Base-by-base conservation (phyloP, 495 filamentous ascomycete species). In the Penicillium antarcticum region DNA sequence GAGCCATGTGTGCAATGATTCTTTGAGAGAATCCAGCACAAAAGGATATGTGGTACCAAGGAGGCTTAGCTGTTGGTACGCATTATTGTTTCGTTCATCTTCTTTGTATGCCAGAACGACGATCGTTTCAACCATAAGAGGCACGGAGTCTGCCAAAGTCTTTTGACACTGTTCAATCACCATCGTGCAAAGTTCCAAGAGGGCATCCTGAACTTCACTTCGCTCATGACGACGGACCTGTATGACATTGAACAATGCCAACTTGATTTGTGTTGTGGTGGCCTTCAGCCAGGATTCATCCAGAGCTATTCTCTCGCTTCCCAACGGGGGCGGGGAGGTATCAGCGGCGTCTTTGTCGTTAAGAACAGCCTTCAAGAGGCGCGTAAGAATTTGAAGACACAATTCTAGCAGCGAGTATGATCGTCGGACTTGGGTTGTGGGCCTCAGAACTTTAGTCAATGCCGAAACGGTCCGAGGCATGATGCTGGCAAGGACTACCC, bases 391-490 rank as follows among this genome's bases (percentile, higher is more conserved):
- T 4, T 78, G 69, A 13, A 97, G 66, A 18, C 81, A 84, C 18
- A 59, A 64, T 4, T 82, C 70, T 7, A 97, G 70, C 1, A 92
- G 74, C 53, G 73, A 81, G 52, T 79, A 85, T 43, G 85, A 81
- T 14, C 81, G 76, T 49, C 85, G 86, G 49, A 74, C 71, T 46
- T 83, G 80, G 6, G 80, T 82, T 1, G 81, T 84, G 0, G 86
- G 83, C 23, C 84, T 85, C 29, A 97, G 68, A 13, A 87, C 72
- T 66, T 85, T 91, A 10, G 85, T 86, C 40, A 99, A 63, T 5
- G 84, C 79, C 7, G 92, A 96, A 1, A 96, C 84, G 3, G 91
- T 90, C 7, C 95, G 89, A 7, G 94, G 94, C 57, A 97, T 80
- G 55, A 97, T 91, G 42, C 80, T 89, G 3, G 87, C 87, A 41